phyloP scores from a whole-genome alignment of 768 basidiomycete species.

The Mycena vulgaris region DNA sequence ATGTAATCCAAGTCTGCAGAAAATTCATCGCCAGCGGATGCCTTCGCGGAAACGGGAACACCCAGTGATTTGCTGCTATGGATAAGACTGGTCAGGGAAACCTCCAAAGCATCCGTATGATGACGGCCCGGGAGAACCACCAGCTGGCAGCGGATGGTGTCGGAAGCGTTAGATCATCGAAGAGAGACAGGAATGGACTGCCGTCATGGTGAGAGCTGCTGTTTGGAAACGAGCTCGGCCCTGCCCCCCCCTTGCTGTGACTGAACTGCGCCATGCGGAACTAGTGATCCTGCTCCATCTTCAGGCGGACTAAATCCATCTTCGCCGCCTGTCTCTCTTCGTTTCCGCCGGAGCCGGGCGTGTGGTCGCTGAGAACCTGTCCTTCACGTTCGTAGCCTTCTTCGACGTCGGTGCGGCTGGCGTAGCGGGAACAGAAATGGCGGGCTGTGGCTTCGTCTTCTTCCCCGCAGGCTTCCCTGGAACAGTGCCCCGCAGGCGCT shows the following conservation, averaged over 20 bases:
- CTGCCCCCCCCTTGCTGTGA: background rate
- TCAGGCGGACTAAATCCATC: too few relatives aligned
- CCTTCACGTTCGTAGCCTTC: background rate
- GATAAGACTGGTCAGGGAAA: background rate
- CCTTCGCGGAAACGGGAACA: too few relatives aligned
- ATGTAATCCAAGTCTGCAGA: too few relatives aligned
- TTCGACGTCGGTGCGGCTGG: background rate
- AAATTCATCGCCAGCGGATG: too few relatives aligned
- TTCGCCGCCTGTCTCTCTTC: background rate
- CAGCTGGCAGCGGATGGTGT: too few relatives aligned
- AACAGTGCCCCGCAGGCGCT: background rate
- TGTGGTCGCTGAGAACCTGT: slow-evolving; percentile 3
- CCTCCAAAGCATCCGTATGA: background rate
- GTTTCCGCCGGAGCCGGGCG: background rate
- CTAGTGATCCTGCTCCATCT: slow-evolving; percentile 48
- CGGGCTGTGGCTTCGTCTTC: slow-evolving; percentile 11
- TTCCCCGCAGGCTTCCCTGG: background rate
- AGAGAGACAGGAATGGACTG: background rate
- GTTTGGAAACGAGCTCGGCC: background rate
- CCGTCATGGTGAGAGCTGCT: background rate
- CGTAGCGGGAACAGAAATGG: background rate
- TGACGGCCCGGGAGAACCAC: background rate
- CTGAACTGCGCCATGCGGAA: slow-evolving; percentile 24
- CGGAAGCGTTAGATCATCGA: background rate
- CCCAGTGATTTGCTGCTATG: background rate